These are phyloP conservation scores for Lanzia echinophila DNA, from an alignment of 2,329 filamentous ascomycete species.

Conservation along the genomic window DNA sequence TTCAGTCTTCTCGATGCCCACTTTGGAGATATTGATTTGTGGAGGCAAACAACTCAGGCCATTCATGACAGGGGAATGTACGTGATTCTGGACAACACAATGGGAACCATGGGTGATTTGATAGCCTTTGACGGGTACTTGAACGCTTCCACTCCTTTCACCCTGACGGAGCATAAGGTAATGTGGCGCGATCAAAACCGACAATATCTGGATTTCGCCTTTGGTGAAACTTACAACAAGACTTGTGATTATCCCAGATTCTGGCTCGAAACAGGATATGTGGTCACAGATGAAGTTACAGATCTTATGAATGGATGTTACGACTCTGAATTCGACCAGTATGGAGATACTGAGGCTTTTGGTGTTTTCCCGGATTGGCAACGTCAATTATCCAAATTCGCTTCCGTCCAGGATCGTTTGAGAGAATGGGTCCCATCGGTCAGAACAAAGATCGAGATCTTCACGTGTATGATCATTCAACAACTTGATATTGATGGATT, in stretches of 20 bases:
- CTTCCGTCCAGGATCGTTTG: conserved; percentile 59
- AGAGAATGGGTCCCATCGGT: conserved; percentile 57
- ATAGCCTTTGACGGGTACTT: conserved; percentile 55
- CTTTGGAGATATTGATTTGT: conserved; percentile 51
- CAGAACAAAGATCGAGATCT: conserved; percentile 48
- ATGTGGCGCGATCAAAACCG: conserved; percentile 46
- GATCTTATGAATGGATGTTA: conserved; percentile 48
- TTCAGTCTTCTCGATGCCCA: conserved; percentile 58
- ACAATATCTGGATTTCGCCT: conserved; percentile 51
- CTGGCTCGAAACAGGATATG: conserved; percentile 49
- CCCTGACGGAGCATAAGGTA: conserved; percentile 45
- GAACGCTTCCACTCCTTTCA: conserved; percentile 52
- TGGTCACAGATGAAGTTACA: conserved; percentile 37
- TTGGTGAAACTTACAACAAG: conserved; percentile 48
- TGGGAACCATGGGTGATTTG: conserved; percentile 53
- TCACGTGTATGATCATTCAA: conserved; percentile 56
- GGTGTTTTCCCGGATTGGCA: conserved; percentile 58
- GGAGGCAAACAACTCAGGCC: conserved; percentile 50
- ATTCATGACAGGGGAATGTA: conserved; percentile 60
- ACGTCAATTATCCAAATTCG: conserved; percentile 59
- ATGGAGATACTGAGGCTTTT: conserved; percentile 51
- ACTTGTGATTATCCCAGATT: conserved; percentile 54
- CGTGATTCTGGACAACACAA: conserved; percentile 58
- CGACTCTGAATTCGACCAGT: conserved; percentile 54
- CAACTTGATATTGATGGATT: conserved; percentile 62